Evolutionary conservation across 2,329 filamentous ascomycete genomes (phyloP).

Genomic region (Cladophialophora exuberans): DNA sequence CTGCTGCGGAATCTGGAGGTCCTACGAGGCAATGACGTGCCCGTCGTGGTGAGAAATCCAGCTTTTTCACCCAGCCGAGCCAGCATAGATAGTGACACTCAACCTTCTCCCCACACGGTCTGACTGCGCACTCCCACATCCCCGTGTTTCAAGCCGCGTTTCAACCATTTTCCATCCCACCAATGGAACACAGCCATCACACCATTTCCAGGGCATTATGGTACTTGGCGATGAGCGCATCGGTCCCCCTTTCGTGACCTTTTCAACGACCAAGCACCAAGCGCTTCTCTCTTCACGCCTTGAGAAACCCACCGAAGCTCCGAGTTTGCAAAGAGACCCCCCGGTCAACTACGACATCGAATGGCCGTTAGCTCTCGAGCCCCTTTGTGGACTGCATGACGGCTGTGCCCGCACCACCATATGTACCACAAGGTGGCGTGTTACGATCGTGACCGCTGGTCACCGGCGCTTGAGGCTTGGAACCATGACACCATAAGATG

Average conservation of each 20-base stretch:
- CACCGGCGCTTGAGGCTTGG: not conserved
- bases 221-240: no score
- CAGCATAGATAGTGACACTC: no score
- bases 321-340: no score
- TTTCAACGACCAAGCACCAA: not conserved
- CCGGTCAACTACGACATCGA: no score
- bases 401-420: not conserved
- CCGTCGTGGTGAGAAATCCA: no score
- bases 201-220: not conserved
- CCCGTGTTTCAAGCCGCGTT: constrained; percentile 16
- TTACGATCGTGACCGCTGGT: constrained; percentile 8
- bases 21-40: no score
- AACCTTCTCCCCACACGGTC: not conserved
- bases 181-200: not conserved
- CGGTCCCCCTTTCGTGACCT: constrained; percentile 4
- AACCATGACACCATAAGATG: not conserved
- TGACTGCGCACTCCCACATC: not conserved
- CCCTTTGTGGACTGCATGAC: not conserved
- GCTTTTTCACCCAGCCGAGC: no score
- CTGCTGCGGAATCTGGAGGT: no score
- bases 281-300: no score
- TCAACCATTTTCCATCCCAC: constrained; percentile 7
- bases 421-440: constrained; percentile 1
- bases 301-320: no score
- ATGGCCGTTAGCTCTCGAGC: no score